phyloP scores from a whole-genome alignment of 2,329 filamentous ascomycete species.

The Nakataea oryzae region DNA sequence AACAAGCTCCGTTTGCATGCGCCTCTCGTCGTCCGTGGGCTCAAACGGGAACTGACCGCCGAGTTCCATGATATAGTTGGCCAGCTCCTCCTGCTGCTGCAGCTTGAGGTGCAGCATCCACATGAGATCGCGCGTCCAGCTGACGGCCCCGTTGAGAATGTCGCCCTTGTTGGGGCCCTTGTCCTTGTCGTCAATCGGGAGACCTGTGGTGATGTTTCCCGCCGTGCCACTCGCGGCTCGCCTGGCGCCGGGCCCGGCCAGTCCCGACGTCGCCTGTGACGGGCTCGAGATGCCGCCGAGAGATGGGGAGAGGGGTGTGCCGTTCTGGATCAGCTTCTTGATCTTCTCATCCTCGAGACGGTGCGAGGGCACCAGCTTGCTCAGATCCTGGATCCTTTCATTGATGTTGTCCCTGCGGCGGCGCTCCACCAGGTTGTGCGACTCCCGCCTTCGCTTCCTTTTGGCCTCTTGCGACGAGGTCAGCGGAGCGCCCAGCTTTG shows the following conservation, averaged over 20 bases:
- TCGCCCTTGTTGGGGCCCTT: constrained; percentile 98
- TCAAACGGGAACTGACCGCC: constrained; percentile 72
- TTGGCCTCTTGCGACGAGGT: constrained; percentile 83
- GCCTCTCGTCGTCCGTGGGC: constrained; percentile 80
- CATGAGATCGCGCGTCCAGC: constrained; percentile 96
- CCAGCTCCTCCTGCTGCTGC: constrained; percentile 78
- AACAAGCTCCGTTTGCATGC: constrained; percentile 89
- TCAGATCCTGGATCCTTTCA: constrained; percentile 93
- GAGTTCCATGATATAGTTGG: constrained; percentile 61
- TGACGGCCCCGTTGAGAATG: constrained; percentile 91
- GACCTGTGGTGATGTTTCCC: constrained; percentile 81
- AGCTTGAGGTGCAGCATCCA: constrained; percentile 89
- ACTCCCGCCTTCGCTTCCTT: constrained; percentile 80
- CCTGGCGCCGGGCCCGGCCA: constrained; percentile 75
- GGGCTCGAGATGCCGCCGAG: constrained; percentile 60
- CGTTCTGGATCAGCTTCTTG: constrained; percentile 87
- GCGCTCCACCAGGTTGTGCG: constrained; percentile 92
- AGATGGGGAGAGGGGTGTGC: constrained; percentile 77
- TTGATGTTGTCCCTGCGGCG: constrained; percentile 97
- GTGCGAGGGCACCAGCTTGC: constrained; percentile 83
- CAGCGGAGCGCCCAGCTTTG: constrained; percentile 56
- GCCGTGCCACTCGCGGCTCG: constrained; percentile 60
- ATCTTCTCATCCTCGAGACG: constrained; percentile 95
- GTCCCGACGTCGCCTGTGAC: constrained; percentile 72
- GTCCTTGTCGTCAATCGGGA: constrained; percentile 94